Base-by-base conservation (phyloP, 2,329 filamentous ascomycete genomes). In the Xylaria arbuscula region DNA sequence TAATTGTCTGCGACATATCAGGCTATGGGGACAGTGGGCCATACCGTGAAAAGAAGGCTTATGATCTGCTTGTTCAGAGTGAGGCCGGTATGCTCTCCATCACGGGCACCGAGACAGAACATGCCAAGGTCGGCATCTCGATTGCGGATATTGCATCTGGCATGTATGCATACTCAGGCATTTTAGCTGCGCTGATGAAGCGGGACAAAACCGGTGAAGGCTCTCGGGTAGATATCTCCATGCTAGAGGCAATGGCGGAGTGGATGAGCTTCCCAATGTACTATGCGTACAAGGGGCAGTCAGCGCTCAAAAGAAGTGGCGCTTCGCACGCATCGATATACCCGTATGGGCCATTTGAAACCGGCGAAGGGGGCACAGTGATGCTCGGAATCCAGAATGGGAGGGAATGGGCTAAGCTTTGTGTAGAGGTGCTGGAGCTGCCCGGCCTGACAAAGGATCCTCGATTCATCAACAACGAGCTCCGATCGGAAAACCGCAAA, bases 321-420 rank as follows among this genome's bases (percentile, higher is more conserved):
- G 85, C 86, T 0, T 82, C 84, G 0, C 86, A 88, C 68, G 85
- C 86, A 0, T 78, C 83, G 0, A 86, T 88, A 6, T 88, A 87
- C 67, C 87, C 86, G 0, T 88, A 88, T 56, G 86, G 86, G 0
- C 85, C 85, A 0, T 88, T 88, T 55, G 77, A 82, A 42, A 83
- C 85, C 0, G 83, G 83, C 0, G 81, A 82, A 10, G 82, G 81
- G 8, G 80, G 81, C 0, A 81, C 82, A 0, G 85, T 88, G 15
- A 88, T 88, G 84, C 76, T 88, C 3, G 86, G 86, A 0, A 81
- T 88, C 24, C 87, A 89, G 72, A 88, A 88, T 67, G 86, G 88
- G 76, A 79, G 86, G 2, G 87, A 88, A 72, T 88, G 85, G 85
- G 76, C 72, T 0, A 84, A 78, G 6, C 81, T 88, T 13, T 87